Evolutionary conservation across 2,329 filamentous ascomycete species (phyloP), one percentile per base, ranked within the genome.

Genomic region (Xylaria sp.): DNA sequence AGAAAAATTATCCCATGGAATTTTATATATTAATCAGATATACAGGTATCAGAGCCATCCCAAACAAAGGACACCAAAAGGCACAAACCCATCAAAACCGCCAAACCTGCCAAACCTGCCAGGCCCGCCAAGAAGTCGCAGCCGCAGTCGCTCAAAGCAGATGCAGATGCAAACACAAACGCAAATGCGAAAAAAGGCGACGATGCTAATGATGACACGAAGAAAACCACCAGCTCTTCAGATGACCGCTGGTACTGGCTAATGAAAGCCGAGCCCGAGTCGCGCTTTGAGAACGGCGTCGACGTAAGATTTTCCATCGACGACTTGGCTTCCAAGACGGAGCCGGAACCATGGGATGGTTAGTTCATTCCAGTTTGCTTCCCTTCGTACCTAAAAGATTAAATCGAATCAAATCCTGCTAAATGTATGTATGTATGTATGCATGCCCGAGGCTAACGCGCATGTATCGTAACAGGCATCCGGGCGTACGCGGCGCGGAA

Each of bases 261-360:
- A 33, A 85, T 95, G 84, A 95, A 94, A 78, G 91, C 92, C 0
- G 91, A 99, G 78, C 94, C 95, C 0, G 91, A 96, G 70, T 87
- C 92, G 3, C 89, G 95, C 5, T 79, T 93, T 15, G 92, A 96
- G 75, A 94, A 93, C 57, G 94, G 93, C 0, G 82, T 91, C 53
- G 94, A 98, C 74, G 92, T 97, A 47, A 90, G 88, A 69, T 99
- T 98, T 78, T 96, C 93, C 0, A 97, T 99, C 71, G 93, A 98
- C 71, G 94, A 98, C 74, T 79, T 99, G 37, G 84, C 85, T 14
- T 84, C 86, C 0, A 90, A 87, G 71, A 87, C 82, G 0, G 84
- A 86, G 71, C 92, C 94, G 1, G 94, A 98, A 73, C 89, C 92
- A 0, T 99, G 95, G 95, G 91, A 96, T 78, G 95, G 92, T 91